These are phyloP conservation scores for Coffea canephora DNA, from an alignment of 257 asterid species.

Conservation along the genomic window DNA sequence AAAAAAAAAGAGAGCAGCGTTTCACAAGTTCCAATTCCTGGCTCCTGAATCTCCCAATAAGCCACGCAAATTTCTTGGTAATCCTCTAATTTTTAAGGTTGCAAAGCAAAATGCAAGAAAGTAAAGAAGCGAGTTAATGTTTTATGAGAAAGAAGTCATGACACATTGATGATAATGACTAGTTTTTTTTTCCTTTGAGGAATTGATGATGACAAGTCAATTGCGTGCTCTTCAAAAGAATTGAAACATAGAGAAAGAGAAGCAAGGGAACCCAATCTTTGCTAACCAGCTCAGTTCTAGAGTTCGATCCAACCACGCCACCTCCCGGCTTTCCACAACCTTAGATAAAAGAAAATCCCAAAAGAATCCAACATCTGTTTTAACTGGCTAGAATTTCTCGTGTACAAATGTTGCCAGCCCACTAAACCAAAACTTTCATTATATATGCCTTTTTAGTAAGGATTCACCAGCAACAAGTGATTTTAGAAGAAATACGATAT, in stretches of 20 bases:
- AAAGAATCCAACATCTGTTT: not conserved
- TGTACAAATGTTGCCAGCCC: too few species aligned
- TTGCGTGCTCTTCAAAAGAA: not conserved
- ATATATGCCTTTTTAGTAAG: too few species aligned
- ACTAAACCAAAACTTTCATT: too few species aligned
- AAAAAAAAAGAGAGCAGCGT: too few species aligned
- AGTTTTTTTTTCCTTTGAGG: too few species aligned
- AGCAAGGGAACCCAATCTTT: not conserved
- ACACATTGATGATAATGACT: not conserved
- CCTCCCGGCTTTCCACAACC: too few species aligned
- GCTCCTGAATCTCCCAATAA: too few species aligned
- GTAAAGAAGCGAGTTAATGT: too few species aligned
- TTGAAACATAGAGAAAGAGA: not conserved
- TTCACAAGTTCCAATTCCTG: too few species aligned
- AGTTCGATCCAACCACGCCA: not conserved
- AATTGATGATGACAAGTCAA: not conserved
- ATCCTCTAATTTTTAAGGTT: not conserved
- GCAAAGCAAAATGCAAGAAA: too few species aligned
- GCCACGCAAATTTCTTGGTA: not conserved
- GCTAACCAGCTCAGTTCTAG: not conserved
- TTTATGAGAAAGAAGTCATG: not conserved
- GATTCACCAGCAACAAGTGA: too few species aligned
- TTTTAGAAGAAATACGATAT: too few species aligned
- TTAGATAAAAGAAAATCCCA: not conserved
- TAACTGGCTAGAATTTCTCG: not conserved